A percentile compares a stretch with the other conserved stretches of the same genome.
Evolutionary conservation across 2,329 filamentous ascomycete species (phyloP).

Genomic region (Phoma sp.): DNA sequence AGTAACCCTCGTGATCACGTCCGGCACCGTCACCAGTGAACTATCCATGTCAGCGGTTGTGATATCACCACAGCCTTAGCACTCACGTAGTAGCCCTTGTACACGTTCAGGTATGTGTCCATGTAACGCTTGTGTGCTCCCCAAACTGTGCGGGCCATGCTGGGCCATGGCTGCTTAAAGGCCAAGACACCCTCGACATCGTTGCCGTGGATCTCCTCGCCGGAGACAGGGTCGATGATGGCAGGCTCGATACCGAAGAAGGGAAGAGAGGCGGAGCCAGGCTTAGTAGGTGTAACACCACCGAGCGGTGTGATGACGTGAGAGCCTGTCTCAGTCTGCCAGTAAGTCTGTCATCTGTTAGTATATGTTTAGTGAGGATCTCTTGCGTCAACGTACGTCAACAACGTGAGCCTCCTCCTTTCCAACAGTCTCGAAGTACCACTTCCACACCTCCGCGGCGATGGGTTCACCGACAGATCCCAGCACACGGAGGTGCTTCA

Average conservation of each 20-base stretch:
- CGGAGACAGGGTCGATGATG: slow-evolving; percentile 95
- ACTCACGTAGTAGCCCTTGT: slow-evolving; percentile 96
- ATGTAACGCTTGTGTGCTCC: slow-evolving; percentile 98
- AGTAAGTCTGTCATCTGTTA: slow-evolving; percentile 77
- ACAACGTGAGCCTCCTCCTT: slow-evolving; percentile 92
- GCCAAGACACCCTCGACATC: slow-evolving; percentile 96
- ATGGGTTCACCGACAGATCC: slow-evolving; percentile 98
- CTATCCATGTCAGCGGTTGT: slow-evolving; percentile 50
- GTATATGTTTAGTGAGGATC: neutral
- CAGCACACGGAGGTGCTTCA: slow-evolving; percentile 87
- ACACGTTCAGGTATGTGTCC: slow-evolving; percentile 97
- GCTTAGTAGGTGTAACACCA: slow-evolving; percentile 94
- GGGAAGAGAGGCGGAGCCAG: slow-evolving; percentile 90
- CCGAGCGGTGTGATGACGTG: slow-evolving; percentile 94
- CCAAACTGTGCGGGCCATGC: slow-evolving; percentile 97
- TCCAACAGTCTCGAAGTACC: slow-evolving; percentile 96
- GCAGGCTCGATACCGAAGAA: slow-evolving; percentile 99
- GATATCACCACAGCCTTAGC: neutral
- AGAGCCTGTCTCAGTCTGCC: slow-evolving; percentile 98
- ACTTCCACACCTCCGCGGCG: slow-evolving; percentile 98
- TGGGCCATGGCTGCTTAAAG: slow-evolving; percentile 98
- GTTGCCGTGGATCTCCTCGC: slow-evolving; percentile 91
- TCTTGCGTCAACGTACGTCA: slow-evolving; percentile 70
- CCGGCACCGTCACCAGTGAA: slow-evolving; percentile 94
- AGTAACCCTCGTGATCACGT: slow-evolving; percentile 97